phyloP scores from a whole-genome alignment of 2,329 filamentous ascomycete genomes.

The Helotiales sp. region DNA sequence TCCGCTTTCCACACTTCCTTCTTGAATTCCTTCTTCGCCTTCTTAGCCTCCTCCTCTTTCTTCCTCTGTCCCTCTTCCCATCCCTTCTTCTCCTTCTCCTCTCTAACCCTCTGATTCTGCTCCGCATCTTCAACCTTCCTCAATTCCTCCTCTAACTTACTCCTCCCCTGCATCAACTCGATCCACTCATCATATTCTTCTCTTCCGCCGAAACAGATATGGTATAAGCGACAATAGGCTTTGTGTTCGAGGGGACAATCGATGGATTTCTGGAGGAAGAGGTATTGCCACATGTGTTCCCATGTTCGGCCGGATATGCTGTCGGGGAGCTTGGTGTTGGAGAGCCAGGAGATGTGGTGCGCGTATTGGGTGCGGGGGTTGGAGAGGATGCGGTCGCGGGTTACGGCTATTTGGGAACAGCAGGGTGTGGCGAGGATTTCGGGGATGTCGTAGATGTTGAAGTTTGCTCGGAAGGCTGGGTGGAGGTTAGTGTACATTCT shows the following conservation, averaged over 20 bases:
- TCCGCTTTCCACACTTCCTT: background rate
- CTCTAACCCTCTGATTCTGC: background rate
- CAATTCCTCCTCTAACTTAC: conserved; percentile 16
- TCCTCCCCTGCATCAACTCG: conserved; percentile 15
- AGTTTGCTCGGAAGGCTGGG: conserved; percentile 25
- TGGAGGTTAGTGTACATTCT: too few species aligned
- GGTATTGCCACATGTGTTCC: conserved; percentile 63
- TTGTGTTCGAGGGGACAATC: conserved; percentile 28
- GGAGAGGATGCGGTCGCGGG: conserved; percentile 48
- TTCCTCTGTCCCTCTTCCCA: conserved; percentile 4
- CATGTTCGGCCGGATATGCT: conserved; percentile 58
- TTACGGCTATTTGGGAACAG: conserved; percentile 65
- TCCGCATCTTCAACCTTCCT: conserved; percentile 4
- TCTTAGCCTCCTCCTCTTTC: background rate
- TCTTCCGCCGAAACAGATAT: conserved; percentile 28
- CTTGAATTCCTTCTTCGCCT: background rate
- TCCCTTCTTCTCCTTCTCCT: background rate
- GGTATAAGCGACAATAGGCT: conserved; percentile 28
- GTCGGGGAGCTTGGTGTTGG: conserved; percentile 53
- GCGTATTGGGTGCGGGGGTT: conserved; percentile 54
- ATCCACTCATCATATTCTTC: conserved; percentile 27
- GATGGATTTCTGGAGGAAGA: conserved; percentile 26
- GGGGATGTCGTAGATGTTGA: conserved; percentile 40
- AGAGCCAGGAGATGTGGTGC: conserved; percentile 57
- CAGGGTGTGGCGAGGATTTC: conserved; percentile 55